These are phyloP conservation scores for Conringia planisiliqua DNA, from an alignment of 345 rosid species.

Conservation along the genomic window DNA sequence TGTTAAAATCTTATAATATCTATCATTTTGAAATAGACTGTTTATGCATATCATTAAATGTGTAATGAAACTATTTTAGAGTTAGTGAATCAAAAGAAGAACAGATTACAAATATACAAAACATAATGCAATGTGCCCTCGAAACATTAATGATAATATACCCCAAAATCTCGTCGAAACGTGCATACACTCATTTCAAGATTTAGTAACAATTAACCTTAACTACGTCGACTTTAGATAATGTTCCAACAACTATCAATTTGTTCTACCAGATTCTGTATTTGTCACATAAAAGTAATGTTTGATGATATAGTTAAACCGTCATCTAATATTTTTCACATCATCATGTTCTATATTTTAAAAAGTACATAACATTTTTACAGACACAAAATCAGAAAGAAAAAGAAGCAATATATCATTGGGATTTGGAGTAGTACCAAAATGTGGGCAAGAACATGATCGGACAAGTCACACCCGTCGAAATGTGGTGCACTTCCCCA, in stretches of 20 bases:
- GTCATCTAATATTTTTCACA: background rate
- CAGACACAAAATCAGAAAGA: background rate
- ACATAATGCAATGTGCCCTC: no score
- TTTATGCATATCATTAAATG: no score
- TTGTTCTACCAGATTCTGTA: background rate
- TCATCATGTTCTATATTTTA: background rate
- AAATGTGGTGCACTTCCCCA: background rate
- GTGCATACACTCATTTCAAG: background rate
- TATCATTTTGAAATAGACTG: no score
- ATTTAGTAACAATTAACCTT: background rate
- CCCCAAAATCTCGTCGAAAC: background rate
- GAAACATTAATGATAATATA: no score
- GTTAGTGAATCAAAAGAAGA: no score
- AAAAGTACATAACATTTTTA: background rate
- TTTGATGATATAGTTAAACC: background rate
- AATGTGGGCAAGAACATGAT: constrained; percentile 5
- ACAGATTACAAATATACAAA: no score
- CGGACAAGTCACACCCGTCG: constrained; percentile 2
- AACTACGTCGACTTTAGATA: background rate
- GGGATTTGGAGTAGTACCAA: background rate
- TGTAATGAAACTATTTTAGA: no score
- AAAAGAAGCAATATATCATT: background rate
- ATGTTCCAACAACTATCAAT: background rate
- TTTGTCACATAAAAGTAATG: background rate
- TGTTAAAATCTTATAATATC: no score